Base-by-base conservation (phyloP, 179 eudicot genomes). In the Drosera spatulata region DNA sequence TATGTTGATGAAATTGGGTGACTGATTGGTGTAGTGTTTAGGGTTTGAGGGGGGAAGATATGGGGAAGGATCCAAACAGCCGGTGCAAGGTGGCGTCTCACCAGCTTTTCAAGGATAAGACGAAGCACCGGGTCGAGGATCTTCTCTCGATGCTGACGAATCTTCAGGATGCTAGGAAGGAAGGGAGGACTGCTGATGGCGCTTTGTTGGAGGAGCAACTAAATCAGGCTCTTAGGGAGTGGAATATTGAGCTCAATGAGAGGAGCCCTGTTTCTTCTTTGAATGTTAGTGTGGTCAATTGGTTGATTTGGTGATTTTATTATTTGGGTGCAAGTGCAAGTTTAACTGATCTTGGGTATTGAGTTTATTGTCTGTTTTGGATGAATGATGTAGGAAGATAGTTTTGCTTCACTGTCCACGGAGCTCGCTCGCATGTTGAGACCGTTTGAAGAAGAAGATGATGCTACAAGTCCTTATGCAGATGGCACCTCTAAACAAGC, bases 51-150 rank as follows among this genome's bases (percentile, higher is more conserved):
- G 33, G 33, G 33, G 33, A 22, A 22, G 33, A 22, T 22, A 94
- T 94, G 97, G 83, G 88, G 67, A 86, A 86, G 72, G 85, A 77
- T 52, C 75, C 87, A 67, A 86, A 80, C 78, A 79, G 81, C 50
- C 83, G 77, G 59, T 86, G 90, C 86, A 87, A 83, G 70, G 72
- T 89, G 11, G 79, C 84, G 64, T 82, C 93, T 63, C 95, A 93
- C 79, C 86, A 77, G 68, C 70, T 86, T 73, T 90, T 86, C 69
- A 94, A 94, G 78, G 99, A 89, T 51, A 82, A 75, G 69, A 97
- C 95, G 50, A 94, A 94, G 79, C 90, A 83, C 53, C 80, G 97
- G 12, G 99, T 94, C 67, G 95, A 94, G 70, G 99, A 89, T 77
- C 96, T 94, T 4, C 97, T 90, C 65, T 86, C 77, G 54, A 77